Base-by-base conservation (phyloP, 805 yeast species). In the Torulaspora microellipsoides region DNA sequence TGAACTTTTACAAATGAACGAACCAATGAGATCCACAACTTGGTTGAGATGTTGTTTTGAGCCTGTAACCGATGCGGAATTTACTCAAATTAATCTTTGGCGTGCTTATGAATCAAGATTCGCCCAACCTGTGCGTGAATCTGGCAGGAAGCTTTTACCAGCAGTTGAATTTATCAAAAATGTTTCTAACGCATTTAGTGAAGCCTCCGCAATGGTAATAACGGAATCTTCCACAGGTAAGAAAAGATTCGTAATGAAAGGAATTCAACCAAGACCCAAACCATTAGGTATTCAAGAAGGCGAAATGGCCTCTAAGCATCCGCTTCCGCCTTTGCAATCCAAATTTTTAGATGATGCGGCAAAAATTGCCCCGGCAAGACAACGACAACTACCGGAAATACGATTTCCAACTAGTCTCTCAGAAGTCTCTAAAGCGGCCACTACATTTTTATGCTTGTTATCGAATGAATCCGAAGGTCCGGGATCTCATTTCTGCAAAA, bases 91-190 rank as follows among this genome's bases (percentile, higher is more conserved):
- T 20, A 85, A 95, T 14, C 74, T 93, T 34, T 93, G 99, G 99
- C 87, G 89, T 63, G 80, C 95, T 0, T 93, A 93, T 67, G 98
- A 93, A 63, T 70, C 80, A 11, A 93, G 85, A 61, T 93, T 93
- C 57, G 83, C 83, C 48, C 76, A 75, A 42, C 77, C 76, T 42
- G 70, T 70, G 3, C 65, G 69, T 34, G 71, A 67, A 27, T 76
- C 81, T 55, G 72, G 77, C 31, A 71, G 75, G 43, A 77, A 80
- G 53, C 68, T 91, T 38, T 72, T 91, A 27, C 95, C 96, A 1
- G 99, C 99, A 0, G 97, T 93, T 10, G 98, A 93, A 53, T 93
- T 93, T 64, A 93, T 93, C 62, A 88, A 91, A 56, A 91, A 93
- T 59, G 98, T 91, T 15, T 83, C 90, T 28, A 78, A 80, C 47